Conservation (phyloP, 805 yeast species). For the Clavispora vitiphila region DNA sequence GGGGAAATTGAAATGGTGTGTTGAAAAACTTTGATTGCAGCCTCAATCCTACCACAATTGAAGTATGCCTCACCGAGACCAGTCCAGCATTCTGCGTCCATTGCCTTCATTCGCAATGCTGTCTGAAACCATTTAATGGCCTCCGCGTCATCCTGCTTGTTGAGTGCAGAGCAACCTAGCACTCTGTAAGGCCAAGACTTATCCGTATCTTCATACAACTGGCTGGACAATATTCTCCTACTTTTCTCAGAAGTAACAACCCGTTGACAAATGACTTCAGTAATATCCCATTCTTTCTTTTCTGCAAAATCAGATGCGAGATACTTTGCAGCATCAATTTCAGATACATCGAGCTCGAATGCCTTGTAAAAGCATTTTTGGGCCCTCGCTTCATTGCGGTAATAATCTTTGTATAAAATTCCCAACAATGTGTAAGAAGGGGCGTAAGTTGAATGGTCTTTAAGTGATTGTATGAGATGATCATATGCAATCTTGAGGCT, state of each 20-base stretch:
- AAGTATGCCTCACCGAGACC: slow-evolving; percentile 96
- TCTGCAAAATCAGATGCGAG: slow-evolving; percentile 67
- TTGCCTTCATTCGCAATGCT: slow-evolving; percentile 63
- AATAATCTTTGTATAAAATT: slow-evolving; percentile 54
- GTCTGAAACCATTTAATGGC: slow-evolving; percentile 89
- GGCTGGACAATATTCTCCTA: slow-evolving; percentile 38
- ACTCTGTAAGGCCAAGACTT: slow-evolving; percentile 86
- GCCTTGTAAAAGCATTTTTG: slow-evolving; percentile 86
- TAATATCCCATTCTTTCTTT: slow-evolving; percentile 76
- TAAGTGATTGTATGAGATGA: slow-evolving; percentile 55
- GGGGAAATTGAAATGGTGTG: slow-evolving; percentile 55
- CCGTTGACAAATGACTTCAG: slow-evolving; percentile 65
- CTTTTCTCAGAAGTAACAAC: slow-evolving; percentile 62
- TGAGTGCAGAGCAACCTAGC: slow-evolving; percentile 73
- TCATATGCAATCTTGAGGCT: slow-evolving; percentile 49
- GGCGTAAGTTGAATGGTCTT: slow-evolving; percentile 60
- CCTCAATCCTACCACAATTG: slow-evolving; percentile 79
- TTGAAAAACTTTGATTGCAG: slow-evolving; percentile 76
- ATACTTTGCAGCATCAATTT: slow-evolving; percentile 66
- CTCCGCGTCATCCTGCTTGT: slow-evolving; percentile 62
- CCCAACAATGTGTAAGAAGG: slow-evolving; percentile 84
- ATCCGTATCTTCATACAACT: slow-evolving; percentile 26
- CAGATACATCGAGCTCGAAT: slow-evolving; percentile 77
- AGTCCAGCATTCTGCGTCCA: slow-evolving; percentile 80
- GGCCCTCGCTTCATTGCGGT: slow-evolving; percentile 61